phyloP scores from a whole-genome alignment of 768 basidiomycete species.

The Mycena amicta region DNA sequence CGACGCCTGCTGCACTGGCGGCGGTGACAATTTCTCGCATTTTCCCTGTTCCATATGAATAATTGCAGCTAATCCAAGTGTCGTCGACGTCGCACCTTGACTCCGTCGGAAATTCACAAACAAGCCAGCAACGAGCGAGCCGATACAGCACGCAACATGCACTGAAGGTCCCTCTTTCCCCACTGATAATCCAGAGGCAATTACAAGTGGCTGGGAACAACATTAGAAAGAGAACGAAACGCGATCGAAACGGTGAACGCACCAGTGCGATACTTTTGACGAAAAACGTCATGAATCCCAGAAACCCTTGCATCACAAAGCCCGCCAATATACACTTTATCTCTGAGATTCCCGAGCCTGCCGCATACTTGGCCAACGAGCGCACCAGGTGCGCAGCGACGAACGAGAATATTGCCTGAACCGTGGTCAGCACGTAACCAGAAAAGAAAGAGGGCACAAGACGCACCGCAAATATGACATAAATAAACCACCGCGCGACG shows the following conservation, averaged over 20 bases:
- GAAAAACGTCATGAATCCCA: slow-evolving; percentile 85
- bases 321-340: slow-evolving; percentile 98
- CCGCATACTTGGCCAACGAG: slow-evolving; percentile 90
- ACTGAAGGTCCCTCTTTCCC: slow-evolving; percentile 99
- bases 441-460: not conserved
- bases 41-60: slow-evolving; percentile 49
- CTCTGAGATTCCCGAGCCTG: slow-evolving; percentile 97
- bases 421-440: not conserved
- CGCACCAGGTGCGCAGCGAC: slow-evolving; percentile 87
- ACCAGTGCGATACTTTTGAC: slow-evolving; percentile 96
- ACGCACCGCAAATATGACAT: slow-evolving; percentile 87
- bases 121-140: slow-evolving; percentile 82
- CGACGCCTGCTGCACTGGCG: slow-evolving; percentile 96
- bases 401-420: slow-evolving; percentile 80
- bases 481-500: slow-evolving; percentile 78
- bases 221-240: not conserved
- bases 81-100: slow-evolving; percentile 60
- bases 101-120: slow-evolving; percentile 85
- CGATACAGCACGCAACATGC: slow-evolving; percentile 94
- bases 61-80: not conserved
- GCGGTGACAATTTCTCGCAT: slow-evolving; percentile 92
- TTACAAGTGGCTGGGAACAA: slow-evolving; percentile 79
- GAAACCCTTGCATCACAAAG: slow-evolving; percentile 95
- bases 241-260: slow-evolving; percentile 30
- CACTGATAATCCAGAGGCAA: slow-evolving; percentile 94